Base-by-base conservation (phyloP, 352 stramenopile genomes). In the Elongisporangium prolatum region DNA sequence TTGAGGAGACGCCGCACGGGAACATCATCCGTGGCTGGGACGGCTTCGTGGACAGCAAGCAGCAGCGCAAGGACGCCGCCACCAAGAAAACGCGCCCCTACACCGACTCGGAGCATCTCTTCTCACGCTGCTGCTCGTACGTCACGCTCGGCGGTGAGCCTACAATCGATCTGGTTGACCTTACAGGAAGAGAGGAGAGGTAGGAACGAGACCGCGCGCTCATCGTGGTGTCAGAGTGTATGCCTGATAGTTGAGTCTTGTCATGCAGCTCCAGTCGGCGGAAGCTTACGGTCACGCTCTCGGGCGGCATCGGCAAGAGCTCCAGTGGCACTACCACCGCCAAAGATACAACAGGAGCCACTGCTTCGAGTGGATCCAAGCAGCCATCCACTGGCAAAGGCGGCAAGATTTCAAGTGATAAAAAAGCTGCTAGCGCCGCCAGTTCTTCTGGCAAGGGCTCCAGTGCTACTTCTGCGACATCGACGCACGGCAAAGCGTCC, bases 21-120 rank as follows among this genome's bases (percentile, higher is more conserved):
- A 95, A 95, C 73, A 95, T 95, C 62, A 83, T 95, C 60, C 84
- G 84, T 48, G 86, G 86, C 40, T 95, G 86, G 86, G 86, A 95
- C 54, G 86, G 86, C 51, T 95, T 92, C 62, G 87, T 91, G 52
- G 85, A 95, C 68, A 80, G 71, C 24, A 93, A 91, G 54, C 80
- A 81, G 57, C 75, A 74, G 21, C 79, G 83, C 52, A 93, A 92
- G 67, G 83, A 95, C 66, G 68, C 74, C 22, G 47, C 65, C 20
- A 81, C 80, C 56, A 93, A 92, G 76, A 95, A 95, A 47, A 69
- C 83, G 53, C 86, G 87, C 61, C 83, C 83, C 47, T 95, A 95
- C 65, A 77, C 70, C 4, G 80, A 91, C 49, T 61, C 75, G 16
- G 85, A 95, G 61, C 80, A 91, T 59, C 67, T 95, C 24, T 95